Percentiles rank a stretch among this genome's conserved stretches.
Conservation (phyloP, 2,329 filamentous ascomycete species). For the Periconia macrospinosa region DNA sequence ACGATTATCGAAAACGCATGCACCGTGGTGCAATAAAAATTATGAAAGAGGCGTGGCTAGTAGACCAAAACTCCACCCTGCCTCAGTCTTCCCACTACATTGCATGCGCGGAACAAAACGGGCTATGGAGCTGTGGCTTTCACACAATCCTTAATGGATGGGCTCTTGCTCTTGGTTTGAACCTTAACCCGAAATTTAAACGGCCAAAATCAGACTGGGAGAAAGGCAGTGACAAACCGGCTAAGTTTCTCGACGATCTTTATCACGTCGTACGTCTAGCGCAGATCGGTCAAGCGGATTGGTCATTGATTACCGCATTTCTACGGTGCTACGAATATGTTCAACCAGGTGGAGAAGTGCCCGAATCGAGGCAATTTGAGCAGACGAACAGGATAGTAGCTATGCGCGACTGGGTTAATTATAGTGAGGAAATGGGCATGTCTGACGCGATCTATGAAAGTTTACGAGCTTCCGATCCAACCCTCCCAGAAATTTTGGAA, state of each 20-base stretch:
- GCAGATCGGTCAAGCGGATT: constrained; percentile 9
- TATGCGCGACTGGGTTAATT: too few species aligned
- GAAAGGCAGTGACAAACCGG: not conserved
- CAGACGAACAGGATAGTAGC: not conserved
- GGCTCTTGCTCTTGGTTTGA: constrained; percentile 22
- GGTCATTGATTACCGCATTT: constrained; percentile 17
- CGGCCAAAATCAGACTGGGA: constrained; percentile 3
- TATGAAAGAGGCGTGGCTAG: not conserved
- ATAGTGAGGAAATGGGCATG: too few species aligned
- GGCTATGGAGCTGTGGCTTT: constrained; percentile 14
- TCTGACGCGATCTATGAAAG: too few species aligned
- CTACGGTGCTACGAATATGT: constrained; percentile 12
- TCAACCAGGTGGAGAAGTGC: not conserved
- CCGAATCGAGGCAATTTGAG: not conserved
- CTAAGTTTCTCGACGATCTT: constrained; percentile 6
- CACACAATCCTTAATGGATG: constrained; percentile 22
- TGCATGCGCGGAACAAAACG: constrained; percentile 5
- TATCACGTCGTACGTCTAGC: constrained; percentile 11
- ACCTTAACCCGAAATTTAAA: constrained; percentile 6
- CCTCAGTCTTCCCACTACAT: constrained; percentile 4
- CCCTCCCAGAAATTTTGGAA: too few species aligned
- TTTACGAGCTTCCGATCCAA: too few species aligned
- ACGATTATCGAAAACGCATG: not conserved
- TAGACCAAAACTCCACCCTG: not conserved
- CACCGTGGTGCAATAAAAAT: not conserved